Percentiles rank a stretch among this genome's conserved stretches.
Evolutionary conservation across 805 yeast genomes (phyloP).

Genomic region (Cyberlindnera americana): DNA sequence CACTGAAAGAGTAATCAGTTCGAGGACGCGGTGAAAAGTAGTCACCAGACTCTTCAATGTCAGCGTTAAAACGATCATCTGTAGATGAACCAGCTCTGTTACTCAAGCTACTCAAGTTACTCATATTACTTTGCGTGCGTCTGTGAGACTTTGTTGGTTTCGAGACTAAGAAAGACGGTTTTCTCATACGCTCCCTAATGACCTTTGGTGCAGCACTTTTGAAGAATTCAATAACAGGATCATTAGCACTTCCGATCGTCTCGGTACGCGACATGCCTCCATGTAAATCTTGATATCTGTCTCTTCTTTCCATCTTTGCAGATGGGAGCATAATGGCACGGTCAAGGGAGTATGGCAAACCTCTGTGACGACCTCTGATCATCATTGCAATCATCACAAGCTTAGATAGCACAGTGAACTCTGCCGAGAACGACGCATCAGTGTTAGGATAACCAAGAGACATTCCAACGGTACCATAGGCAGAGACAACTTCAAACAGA

Average conservation of each 20-base stretch:
- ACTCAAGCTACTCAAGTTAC: constrained; percentile 1
- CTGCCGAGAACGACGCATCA: constrained; percentile 66
- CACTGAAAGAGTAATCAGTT: constrained; percentile 7
- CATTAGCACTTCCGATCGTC: constrained; percentile 22
- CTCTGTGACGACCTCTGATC: constrained; percentile 95
- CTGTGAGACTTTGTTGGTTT: constrained; percentile 5
- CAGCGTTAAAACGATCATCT: neutral
- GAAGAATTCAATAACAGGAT: constrained; percentile 29
- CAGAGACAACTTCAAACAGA: constrained; percentile 86
- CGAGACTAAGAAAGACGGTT: constrained; percentile 27
- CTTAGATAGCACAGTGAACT: constrained; percentile 72
- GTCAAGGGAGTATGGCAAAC: constrained; percentile 88
- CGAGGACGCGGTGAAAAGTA: constrained; percentile 3
- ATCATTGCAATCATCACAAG: constrained; percentile 83
- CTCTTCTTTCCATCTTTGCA: constrained; percentile 59
- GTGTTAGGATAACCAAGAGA: constrained; percentile 77
- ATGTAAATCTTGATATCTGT: constrained; percentile 37
- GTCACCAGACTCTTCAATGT: constrained; percentile 4
- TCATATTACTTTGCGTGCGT: constrained; percentile 2
- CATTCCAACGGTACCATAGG: constrained; percentile 95
- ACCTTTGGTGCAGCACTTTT: constrained; percentile 28
- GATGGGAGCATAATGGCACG: constrained; percentile 88
- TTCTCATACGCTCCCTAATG: constrained; percentile 21
- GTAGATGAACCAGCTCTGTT: neutral
- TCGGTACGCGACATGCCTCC: constrained; percentile 21